These are phyloP conservation scores for Camillea tinctor DNA, from an alignment of 2,329 filamentous ascomycete genomes.

Conservation along the genomic window DNA sequence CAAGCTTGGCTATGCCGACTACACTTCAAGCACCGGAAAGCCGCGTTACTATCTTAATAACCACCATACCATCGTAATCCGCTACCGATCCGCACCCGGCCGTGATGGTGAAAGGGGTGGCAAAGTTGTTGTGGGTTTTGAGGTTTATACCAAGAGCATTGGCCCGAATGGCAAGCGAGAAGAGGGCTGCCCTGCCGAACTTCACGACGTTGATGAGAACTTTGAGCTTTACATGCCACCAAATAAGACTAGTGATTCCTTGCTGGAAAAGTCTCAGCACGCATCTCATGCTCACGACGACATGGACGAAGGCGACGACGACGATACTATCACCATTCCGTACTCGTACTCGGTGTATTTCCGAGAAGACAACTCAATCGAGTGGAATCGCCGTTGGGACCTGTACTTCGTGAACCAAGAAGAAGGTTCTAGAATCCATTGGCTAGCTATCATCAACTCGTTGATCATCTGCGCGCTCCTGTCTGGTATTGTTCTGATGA, in stretches of 20 bases:
- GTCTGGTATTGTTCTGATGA: slow-evolving; percentile 76
- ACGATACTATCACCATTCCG: slow-evolving; percentile 68
- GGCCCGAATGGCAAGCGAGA: slow-evolving; percentile 58
- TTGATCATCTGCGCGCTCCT: slow-evolving; percentile 78
- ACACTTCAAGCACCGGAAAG: slow-evolving; percentile 56
- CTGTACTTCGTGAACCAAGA: slow-evolving; percentile 87
- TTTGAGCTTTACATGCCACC: slow-evolving; percentile 68
- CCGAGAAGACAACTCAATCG: slow-evolving; percentile 74
- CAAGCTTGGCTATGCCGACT: slow-evolving; percentile 78
- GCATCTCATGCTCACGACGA: slow-evolving; percentile 59
- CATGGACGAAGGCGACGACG: slow-evolving; percentile 57
- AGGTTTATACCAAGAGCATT: slow-evolving; percentile 86
- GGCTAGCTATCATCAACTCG: slow-evolving; percentile 86
- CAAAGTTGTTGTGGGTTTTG: slow-evolving; percentile 83
- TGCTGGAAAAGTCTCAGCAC: slow-evolving; percentile 48
- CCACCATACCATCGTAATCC: slow-evolving; percentile 81
- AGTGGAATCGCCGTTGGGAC: slow-evolving; percentile 85
- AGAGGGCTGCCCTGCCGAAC: slow-evolving; percentile 66
- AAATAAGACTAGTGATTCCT: slow-evolving; percentile 54
- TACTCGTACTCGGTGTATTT: slow-evolving; percentile 92
- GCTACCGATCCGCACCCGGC: slow-evolving; percentile 71
- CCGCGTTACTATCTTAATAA: slow-evolving; percentile 78
- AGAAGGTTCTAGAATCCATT: slow-evolving; percentile 78
- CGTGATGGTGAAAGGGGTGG: slow-evolving; percentile 66
- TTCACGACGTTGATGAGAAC: slow-evolving; percentile 60